These are phyloP conservation scores for Clohesyomyces aquaticus DNA, from an alignment of 495 filamentous ascomycete genomes.

Conservation along the genomic window DNA sequence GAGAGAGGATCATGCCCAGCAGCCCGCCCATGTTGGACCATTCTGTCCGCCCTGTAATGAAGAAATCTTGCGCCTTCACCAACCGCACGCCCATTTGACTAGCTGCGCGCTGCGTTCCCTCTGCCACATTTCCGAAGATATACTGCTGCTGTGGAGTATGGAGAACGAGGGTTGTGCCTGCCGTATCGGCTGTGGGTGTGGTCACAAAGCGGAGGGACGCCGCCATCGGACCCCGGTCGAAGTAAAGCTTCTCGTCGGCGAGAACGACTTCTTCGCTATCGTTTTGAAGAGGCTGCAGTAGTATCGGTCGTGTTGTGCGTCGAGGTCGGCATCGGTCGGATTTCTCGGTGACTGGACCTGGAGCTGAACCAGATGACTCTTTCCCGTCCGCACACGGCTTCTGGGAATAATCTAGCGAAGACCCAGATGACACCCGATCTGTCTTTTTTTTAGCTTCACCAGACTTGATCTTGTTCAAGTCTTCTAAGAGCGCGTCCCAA, in stretches of 20 bases:
- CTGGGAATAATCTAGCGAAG: too few species aligned
- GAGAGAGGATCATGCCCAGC: slow-evolving; percentile 77
- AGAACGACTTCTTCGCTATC: background rate
- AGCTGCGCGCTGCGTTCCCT: slow-evolving; percentile 82
- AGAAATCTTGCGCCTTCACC: slow-evolving; percentile 68
- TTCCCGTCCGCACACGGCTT: too few species aligned
- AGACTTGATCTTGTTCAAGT: background rate
- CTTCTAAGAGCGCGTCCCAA: background rate
- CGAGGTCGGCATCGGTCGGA: background rate
- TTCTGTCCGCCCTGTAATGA: slow-evolving; percentile 75
- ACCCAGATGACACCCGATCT: too few species aligned
- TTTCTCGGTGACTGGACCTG: background rate
- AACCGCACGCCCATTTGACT: slow-evolving; percentile 65
- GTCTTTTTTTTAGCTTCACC: too few species aligned
- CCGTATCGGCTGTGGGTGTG: slow-evolving; percentile 88
- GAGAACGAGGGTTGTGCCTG: slow-evolving; percentile 74
- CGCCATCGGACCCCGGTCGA: slow-evolving; percentile 59
- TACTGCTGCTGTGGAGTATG: slow-evolving; percentile 82
- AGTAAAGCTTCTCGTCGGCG: background rate
- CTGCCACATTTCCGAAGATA: slow-evolving; percentile 80
- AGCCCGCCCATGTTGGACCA: slow-evolving; percentile 81
- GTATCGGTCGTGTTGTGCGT: background rate
- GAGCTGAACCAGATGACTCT: background rate
- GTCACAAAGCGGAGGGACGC: slow-evolving; percentile 71
- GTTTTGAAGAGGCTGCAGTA: slow-evolving; percentile 20